These are phyloP conservation scores for Yamadazyma trypodendri DNA, from an alignment of 1,139 yeast species.

Conservation along the genomic window DNA sequence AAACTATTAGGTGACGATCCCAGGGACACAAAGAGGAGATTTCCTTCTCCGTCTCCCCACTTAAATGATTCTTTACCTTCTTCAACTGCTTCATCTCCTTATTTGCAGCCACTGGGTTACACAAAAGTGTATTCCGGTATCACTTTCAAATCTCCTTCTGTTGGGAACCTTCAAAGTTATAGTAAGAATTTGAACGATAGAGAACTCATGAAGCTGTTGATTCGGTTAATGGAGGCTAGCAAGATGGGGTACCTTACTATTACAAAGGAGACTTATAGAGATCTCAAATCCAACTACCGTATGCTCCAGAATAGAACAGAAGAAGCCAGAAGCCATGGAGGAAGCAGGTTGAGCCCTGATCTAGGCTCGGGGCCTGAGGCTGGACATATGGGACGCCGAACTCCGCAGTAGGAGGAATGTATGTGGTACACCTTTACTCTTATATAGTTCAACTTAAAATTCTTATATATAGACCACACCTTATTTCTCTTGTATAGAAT, in stretches of 20 bases:
- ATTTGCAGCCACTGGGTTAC: slow-evolving; percentile 7
- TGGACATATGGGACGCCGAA: background rate
- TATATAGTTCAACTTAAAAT: no score
- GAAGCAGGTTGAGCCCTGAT: background rate
- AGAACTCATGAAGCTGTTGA: slow-evolving; percentile 22
- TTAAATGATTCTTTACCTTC: slow-evolving; percentile 19
- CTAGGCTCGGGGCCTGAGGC: background rate
- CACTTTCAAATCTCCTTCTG: slow-evolving; percentile 15
- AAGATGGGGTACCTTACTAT: slow-evolving; percentile 21
- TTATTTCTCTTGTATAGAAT: no score
- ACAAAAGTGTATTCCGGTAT: slow-evolving; percentile 14
- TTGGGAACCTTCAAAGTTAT: slow-evolving; percentile 9
- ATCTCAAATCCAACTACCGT: slow-evolving; percentile 24
- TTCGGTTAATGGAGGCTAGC: slow-evolving; percentile 23
- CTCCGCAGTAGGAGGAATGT: no score
- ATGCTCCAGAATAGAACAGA: slow-evolving; percentile 15
- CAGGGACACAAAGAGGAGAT: slow-evolving; percentile 5
- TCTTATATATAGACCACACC: no score
- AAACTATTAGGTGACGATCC: slow-evolving; percentile 6
- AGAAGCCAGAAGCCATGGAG: background rate
- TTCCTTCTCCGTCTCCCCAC: slow-evolving; percentile 6
- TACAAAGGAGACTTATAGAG: slow-evolving; percentile 26
- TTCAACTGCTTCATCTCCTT: slow-evolving; percentile 16
- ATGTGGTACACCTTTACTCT: no score
- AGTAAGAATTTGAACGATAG: slow-evolving; percentile 14